A percentile compares a stretch with the other conserved stretches of the same genome.
These are phyloP conservation scores for Cladosporium sp. DNA, from an alignment of 2,329 filamentous ascomycete genomes.

Conservation along the genomic window DNA sequence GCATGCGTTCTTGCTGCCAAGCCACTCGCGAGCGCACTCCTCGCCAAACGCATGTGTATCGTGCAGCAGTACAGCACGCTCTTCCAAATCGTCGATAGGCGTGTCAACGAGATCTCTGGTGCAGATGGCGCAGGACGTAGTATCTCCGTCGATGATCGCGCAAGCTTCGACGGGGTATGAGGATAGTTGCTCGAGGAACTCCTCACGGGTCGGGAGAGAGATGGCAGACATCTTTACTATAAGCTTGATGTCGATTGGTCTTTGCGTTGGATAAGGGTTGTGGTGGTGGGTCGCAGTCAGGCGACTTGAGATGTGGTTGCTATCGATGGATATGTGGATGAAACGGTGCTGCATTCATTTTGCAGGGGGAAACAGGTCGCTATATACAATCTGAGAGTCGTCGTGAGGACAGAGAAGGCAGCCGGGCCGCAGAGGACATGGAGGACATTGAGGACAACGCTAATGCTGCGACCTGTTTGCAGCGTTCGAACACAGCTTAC, in stretches of 20 bases:
- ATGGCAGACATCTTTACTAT: background rate
- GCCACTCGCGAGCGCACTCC: slow-evolving; percentile 5
- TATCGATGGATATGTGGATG: background rate
- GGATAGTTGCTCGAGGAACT: slow-evolving; percentile 2
- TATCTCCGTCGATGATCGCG: background rate
- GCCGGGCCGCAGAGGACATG: background rate
- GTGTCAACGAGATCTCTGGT: background rate
- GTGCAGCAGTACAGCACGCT: slow-evolving; percentile 13
- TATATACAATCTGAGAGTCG: background rate
- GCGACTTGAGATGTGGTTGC: background rate
- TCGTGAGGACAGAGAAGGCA: background rate
- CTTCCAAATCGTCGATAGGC: background rate
- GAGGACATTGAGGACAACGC: background rate
- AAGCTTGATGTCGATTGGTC: background rate
- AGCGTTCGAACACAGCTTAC: background rate
- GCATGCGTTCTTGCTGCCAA: background rate
- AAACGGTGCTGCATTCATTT: background rate
- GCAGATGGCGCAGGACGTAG: slow-evolving; percentile 2
- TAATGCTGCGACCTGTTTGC: background rate
- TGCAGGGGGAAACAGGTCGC: background rate
- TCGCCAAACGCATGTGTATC: slow-evolving; percentile 7
- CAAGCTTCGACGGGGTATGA: background rate
- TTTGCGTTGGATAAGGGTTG: background rate
- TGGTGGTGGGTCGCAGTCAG: background rate
- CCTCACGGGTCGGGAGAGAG: background rate